Evolutionary conservation across 257 asterid species (phyloP), one percentile per base, ranked within the genome.

Genomic region (Scutellaria minor): DNA sequence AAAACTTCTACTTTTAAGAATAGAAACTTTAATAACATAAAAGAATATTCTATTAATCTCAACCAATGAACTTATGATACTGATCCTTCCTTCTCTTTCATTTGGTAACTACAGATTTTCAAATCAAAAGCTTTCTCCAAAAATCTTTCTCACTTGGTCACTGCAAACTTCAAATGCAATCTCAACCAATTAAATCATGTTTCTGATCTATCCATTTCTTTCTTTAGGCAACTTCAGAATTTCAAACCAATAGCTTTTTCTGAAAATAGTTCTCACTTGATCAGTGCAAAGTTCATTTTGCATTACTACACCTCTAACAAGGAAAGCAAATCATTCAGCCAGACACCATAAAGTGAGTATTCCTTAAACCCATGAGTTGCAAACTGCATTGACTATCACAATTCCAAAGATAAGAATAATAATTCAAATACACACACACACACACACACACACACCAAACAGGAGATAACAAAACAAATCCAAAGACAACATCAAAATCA

Each of bases 161-260:
- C 35, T 27, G 35, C 35, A 27, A 70, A 63, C 50, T 70, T 63
- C 37, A 5, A 7, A 6, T 18, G 22, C 37, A 5, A 27, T 15
- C 53, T 20, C 62, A 70, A 70, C 50, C 15, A 70, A 14, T 50
- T 12, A 66, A 50, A 59, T 47, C 6, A 24, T 44, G 22, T 41
- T n/a, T 10, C 39, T 22, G 47, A 11, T 52, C 57, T 41, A 22
- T 64, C 56, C 22, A 20, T 22, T 35, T 9, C 50, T 18, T 53
- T 52, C 53, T 37, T 39, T 27, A 27, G 35, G 35, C 35, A 22
- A 64, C 20, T 11, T 10, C 41, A 22, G 12, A 47, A 4, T 45
- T 64, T 64, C 42, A 22, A 10, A 18, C n/a, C 39, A 45, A 5
- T 44, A 10, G 39, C 20, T 46, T 22, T 15, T 9, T 59, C 58